A percentile compares a stretch with the other conserved stretches of the same genome.
Evolutionary conservation across 352 stramenopile species (phyloP).

Genomic region (Globisporangium uncinulatum): DNA sequence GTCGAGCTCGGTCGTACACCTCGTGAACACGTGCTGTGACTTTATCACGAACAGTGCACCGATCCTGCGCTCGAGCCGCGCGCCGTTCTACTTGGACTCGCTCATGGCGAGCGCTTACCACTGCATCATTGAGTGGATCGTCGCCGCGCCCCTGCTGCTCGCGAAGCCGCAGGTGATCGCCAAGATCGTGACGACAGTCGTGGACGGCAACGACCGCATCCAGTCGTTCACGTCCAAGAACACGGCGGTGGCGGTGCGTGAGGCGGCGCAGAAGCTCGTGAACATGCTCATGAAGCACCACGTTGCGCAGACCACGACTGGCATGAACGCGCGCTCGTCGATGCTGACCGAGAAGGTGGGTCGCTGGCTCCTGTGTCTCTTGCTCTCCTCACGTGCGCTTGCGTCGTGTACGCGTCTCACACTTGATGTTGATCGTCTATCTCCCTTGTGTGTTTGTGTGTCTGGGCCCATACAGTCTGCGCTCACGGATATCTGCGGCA

Average conservation of each 20-base stretch:
- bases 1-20: slow-evolving; percentile 69
- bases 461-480: slow-evolving; percentile 32
- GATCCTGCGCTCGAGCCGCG: slow-evolving; percentile 60
- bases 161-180: slow-evolving; percentile 67
- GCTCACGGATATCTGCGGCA: slow-evolving; percentile 47
- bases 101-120: slow-evolving; percentile 75
- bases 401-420: background rate
- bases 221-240: slow-evolving; percentile 53
- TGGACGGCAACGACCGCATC: slow-evolving; percentile 70
- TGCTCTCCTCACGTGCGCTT: background rate
- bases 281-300: slow-evolving; percentile 89
- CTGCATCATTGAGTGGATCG: slow-evolving; percentile 85
- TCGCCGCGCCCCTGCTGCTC: slow-evolving; percentile 63
- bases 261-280: slow-evolving; percentile 72
- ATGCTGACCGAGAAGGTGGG: slow-evolving; percentile 60
- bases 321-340: slow-evolving; percentile 36
- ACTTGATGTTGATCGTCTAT: background rate
- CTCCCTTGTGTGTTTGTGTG: slow-evolving; percentile 5
- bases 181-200: slow-evolving; percentile 78
- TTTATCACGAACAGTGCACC: slow-evolving; percentile 80
- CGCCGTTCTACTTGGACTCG: slow-evolving; percentile 79
- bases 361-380: background rate
- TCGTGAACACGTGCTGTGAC: slow-evolving; percentile 82
- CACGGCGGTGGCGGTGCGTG: slow-evolving; percentile 47
- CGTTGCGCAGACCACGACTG: slow-evolving; percentile 48